Evolutionary conservation across 495 filamentous ascomycete genomes (phyloP).

Genomic region (Aspergillus haitiensis): DNA sequence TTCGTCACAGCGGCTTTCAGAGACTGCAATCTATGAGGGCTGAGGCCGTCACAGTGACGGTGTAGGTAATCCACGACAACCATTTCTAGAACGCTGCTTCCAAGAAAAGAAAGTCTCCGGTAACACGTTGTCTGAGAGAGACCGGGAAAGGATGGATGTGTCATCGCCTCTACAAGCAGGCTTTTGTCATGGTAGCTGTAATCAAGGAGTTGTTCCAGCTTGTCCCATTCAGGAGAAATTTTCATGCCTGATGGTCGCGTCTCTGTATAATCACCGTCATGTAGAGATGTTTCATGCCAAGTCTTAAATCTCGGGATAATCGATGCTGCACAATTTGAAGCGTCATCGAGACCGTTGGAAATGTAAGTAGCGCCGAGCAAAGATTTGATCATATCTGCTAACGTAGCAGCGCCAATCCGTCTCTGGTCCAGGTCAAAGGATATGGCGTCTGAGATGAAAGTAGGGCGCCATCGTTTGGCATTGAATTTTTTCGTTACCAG

Average conservation of each 20-base stretch:
- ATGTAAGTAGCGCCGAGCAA: slow-evolving; percentile 11
- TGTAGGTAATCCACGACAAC: slow-evolving; percentile 6
- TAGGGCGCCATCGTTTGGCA: slow-evolving; percentile 1
- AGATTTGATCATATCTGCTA: slow-evolving; percentile 11
- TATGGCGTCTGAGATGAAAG: slow-evolving; percentile 1
- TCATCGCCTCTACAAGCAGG: slow-evolving; percentile 10
- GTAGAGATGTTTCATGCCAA: slow-evolving; percentile 4
- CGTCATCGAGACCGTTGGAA: slow-evolving; percentile 1
- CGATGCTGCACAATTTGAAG: not conserved
- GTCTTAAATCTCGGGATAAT: slow-evolving; percentile 9
- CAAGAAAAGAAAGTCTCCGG: slow-evolving; percentile 10
- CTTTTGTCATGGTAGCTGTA: slow-evolving; percentile 11
- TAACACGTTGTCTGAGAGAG: slow-evolving; percentile 1
- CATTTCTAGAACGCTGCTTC: slow-evolving; percentile 3
- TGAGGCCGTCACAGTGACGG: not conserved
- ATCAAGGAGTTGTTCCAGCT: slow-evolving; percentile 11
- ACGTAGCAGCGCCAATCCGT: slow-evolving; percentile 1
- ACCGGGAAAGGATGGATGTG: slow-evolving; percentile 10
- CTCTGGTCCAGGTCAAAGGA: not conserved
- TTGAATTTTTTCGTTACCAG: slow-evolving; percentile 6
- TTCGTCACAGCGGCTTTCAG: slow-evolving; percentile 12
- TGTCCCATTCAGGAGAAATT: not conserved
- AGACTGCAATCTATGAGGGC: slow-evolving; percentile 1
- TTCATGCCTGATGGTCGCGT: not conserved
- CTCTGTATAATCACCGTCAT: slow-evolving; percentile 3